A percentile compares a stretch with the other conserved stretches of the same genome.
Evolutionary conservation across 2,329 filamentous ascomycete genomes (phyloP).

Genomic region (Diaporthe sp.): DNA sequence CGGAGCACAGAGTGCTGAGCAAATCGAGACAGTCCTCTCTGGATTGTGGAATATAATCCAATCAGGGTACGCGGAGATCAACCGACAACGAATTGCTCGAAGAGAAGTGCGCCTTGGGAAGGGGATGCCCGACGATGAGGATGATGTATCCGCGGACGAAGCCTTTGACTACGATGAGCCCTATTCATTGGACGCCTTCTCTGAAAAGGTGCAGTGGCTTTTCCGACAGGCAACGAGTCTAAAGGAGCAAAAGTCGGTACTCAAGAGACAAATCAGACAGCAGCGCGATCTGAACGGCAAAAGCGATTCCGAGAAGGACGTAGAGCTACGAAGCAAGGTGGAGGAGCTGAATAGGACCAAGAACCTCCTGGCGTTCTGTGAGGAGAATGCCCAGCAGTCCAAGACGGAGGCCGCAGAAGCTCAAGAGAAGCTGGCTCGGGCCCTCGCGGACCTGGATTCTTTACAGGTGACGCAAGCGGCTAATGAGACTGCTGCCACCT

Average conservation of each 20-base stretch:
- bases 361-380: constrained; percentile 44
- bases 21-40: constrained; percentile 66
- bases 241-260: constrained; percentile 87
- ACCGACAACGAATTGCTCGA: constrained; percentile 64
- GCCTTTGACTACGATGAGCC: constrained; percentile 65
- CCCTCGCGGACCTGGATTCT: constrained; percentile 59
- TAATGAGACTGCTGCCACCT: constrained; percentile 44
- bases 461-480: constrained; percentile 44
- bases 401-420: constrained; percentile 46
- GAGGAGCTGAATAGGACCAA: constrained; percentile 61
- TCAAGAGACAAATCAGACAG: constrained; percentile 93
- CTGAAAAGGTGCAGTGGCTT: constrained; percentile 80
- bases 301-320: constrained; percentile 78
- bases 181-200: constrained; percentile 82
- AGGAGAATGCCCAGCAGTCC: constrained; percentile 39
- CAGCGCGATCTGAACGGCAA: constrained; percentile 93
- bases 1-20: constrained; percentile 56
- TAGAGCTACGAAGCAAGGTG: constrained; percentile 68
- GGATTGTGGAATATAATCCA: constrained; percentile 69
- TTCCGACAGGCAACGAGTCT: constrained; percentile 81
- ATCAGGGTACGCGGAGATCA: constrained; percentile 64
- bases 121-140: constrained; percentile 64
- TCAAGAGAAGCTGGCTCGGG: constrained; percentile 60
- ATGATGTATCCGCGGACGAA: constrained; percentile 72
- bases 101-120: constrained; percentile 65